These are phyloP conservation scores for Penicillium sp. DNA, from an alignment of 2,329 filamentous ascomycete genomes.

Conservation along the genomic window DNA sequence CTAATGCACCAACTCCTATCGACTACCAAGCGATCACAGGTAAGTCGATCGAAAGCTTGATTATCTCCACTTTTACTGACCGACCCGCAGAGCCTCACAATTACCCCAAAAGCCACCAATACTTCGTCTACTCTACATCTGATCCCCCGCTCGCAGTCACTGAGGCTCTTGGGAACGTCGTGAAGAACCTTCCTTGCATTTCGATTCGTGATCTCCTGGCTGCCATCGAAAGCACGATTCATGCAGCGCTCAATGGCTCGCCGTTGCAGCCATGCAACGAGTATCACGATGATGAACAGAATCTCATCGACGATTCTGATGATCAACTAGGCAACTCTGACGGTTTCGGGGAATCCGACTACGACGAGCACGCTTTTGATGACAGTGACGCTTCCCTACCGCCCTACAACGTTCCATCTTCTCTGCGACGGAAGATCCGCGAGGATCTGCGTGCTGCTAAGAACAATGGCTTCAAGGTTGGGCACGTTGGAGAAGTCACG, in stretches of 20 bases:
- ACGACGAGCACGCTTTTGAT: conserved; percentile 18
- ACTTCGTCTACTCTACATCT: conserved; percentile 47
- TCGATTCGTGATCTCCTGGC: conserved; percentile 50
- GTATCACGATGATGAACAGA: conserved; percentile 1
- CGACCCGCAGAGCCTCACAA: conserved; percentile 52
- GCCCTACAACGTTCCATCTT: not conserved
- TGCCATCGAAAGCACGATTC: conserved; percentile 44
- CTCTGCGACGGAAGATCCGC: conserved; percentile 44
- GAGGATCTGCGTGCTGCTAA: conserved; percentile 62
- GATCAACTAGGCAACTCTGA: not conserved
- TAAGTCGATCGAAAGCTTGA: conserved; percentile 20
- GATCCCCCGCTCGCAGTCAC: conserved; percentile 33
- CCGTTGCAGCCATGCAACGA: conserved; percentile 1
- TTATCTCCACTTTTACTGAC: conserved; percentile 10
- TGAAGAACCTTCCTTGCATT: conserved; percentile 25
- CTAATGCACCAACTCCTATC: conserved; percentile 18
- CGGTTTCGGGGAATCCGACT: conserved; percentile 16
- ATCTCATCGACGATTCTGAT: not conserved
- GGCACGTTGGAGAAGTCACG: conserved; percentile 55
- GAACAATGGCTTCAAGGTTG: conserved; percentile 67
- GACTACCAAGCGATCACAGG: conserved; percentile 42
- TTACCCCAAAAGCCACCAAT: conserved; percentile 57
- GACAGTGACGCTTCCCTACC: conserved; percentile 4
- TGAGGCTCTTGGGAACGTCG: conserved; percentile 39
- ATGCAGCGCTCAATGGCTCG: conserved; percentile 19